Percentiles rank a stretch among this genome's conserved stretches.
Evolutionary conservation across 257 asterid genomes (phyloP).

Genomic region (Handroanthus guayacan): DNA sequence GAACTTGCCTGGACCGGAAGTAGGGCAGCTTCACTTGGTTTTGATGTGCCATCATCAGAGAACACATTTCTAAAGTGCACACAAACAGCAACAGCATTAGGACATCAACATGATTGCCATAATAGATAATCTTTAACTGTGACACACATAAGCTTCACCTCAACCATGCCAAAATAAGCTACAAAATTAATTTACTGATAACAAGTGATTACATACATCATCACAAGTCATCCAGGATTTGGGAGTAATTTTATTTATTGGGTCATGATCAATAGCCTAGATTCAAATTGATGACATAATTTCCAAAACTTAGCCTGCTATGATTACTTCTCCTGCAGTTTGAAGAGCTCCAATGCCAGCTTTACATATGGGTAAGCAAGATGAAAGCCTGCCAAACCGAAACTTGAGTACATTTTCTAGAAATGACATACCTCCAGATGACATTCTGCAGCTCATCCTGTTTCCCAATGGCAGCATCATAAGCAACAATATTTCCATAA

Average conservation of each 20-base stretch:
- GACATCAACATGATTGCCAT: conserved; percentile 26
- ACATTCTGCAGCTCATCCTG: conserved; percentile 80
- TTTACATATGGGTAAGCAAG: conserved; percentile 17
- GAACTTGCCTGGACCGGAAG: conserved; percentile 82
- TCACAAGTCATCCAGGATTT: not conserved
- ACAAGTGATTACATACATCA: not conserved
- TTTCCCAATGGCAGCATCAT: conserved; percentile 89
- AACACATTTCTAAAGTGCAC: conserved; percentile 72
- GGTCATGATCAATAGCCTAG: conserved; percentile 1
- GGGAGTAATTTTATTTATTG: not conserved
- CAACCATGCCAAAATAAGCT: conserved; percentile 17
- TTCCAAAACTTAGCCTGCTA: conserved; percentile 21
- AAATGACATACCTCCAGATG: conserved; percentile 79
- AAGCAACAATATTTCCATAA: conserved; percentile 90
- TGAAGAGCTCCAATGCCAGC: conserved; percentile 5
- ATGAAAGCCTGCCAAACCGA: conserved; percentile 32
- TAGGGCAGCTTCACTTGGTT: conserved; percentile 71
- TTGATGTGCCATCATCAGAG: conserved; percentile 73
- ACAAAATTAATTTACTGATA: conserved; percentile 19
- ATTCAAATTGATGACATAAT: conserved; percentile 7
- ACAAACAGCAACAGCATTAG: conserved; percentile 20
- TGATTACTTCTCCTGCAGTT: not conserved
- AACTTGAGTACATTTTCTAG: conserved; percentile 27
- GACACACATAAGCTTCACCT: conserved; percentile 1
- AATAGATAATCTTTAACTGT: conserved; percentile 11